Percentiles rank a stretch among this genome's conserved stretches.
Conservation (phyloP, 257 asterid genomes). For the Hygrophila difformis region DNA sequence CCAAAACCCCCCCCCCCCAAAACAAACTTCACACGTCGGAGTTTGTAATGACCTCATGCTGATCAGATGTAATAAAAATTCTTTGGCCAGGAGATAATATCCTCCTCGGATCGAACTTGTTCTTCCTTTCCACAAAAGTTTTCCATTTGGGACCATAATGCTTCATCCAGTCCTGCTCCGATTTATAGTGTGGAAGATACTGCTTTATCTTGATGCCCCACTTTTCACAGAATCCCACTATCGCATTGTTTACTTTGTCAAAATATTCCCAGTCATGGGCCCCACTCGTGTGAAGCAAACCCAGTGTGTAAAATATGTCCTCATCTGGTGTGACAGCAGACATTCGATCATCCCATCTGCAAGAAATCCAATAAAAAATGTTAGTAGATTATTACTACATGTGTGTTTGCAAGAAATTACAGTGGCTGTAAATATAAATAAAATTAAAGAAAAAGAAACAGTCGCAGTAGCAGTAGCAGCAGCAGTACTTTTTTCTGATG, state of each 20-base stretch:
- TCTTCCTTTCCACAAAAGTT: conserved; percentile 31
- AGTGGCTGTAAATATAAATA: neutral
- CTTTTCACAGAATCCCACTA: conserved; percentile 43
- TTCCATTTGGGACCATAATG: conserved; percentile 67
- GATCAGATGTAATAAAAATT: too few species aligned
- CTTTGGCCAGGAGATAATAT: conserved; percentile 70
- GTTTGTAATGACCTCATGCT: too few species aligned
- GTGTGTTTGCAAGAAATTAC: neutral
- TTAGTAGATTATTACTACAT: neutral
- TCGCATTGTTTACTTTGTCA: conserved; percentile 37
- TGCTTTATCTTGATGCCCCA: conserved; percentile 41
- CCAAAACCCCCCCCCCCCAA: too few species aligned
- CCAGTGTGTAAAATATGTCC: conserved; percentile 64
- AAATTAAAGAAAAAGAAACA: too few species aligned
- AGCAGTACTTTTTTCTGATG: conserved; percentile 67
- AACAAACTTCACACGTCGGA: too few species aligned
- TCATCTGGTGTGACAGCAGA: conserved; percentile 72
- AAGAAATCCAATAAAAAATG: neutral
- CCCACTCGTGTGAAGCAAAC: conserved; percentile 43
- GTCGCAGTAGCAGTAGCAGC: too few species aligned
- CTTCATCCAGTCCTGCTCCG: conserved; percentile 46
- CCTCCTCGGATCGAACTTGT: conserved; percentile 51
- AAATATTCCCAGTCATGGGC: conserved; percentile 39
- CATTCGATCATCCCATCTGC: conserved; percentile 52
- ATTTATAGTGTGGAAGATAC: conserved; percentile 68